Evolutionary conservation across 2,329 filamentous ascomycete species (phyloP).

Genomic region (Diaporthe destruens): DNA sequence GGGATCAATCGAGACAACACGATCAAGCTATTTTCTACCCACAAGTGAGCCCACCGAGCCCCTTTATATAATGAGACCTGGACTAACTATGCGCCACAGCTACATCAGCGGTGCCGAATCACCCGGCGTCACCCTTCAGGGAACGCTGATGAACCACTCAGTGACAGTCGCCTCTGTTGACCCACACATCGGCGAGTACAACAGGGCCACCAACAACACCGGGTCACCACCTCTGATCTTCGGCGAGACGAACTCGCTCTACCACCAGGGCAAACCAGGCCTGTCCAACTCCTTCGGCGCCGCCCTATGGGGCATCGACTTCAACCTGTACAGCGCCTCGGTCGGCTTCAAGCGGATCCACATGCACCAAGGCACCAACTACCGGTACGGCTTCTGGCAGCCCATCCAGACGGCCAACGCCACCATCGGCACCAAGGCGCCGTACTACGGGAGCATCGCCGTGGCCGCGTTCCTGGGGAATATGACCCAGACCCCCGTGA

Average conservation of each 20-base stretch:
- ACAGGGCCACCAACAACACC: constrained; percentile 52
- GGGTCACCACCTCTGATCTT: constrained; percentile 64
- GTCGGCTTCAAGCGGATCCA: constrained; percentile 69
- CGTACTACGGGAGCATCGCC: constrained; percentile 73
- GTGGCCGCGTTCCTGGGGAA: constrained; percentile 68
- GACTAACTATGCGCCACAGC: constrained; percentile 51
- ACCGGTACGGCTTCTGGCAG: constrained; percentile 73
- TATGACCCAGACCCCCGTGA: constrained; percentile 51
- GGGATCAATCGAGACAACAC: constrained; percentile 63
- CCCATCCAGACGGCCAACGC: constrained; percentile 64
- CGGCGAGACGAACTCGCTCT: constrained; percentile 73
- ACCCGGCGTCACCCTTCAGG: constrained; percentile 72
- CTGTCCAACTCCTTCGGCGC: constrained; percentile 75
- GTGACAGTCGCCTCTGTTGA: constrained; percentile 62
- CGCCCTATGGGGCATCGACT: constrained; percentile 74
- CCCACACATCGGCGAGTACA: constrained; percentile 61
- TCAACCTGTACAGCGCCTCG: constrained; percentile 69
- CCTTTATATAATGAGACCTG: not conserved
- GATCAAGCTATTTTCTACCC: constrained; percentile 67
- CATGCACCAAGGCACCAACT: constrained; percentile 75
- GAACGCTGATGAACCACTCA: constrained; percentile 74
- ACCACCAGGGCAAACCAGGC: constrained; percentile 71
- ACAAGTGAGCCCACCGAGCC: constrained; percentile 63
- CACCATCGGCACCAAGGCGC: constrained; percentile 69
- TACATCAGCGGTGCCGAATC: constrained; percentile 72